A percentile compares a stretch with the other conserved stretches of the same genome.
Evolutionary conservation across 2,329 filamentous ascomycete genomes (phyloP).

Genomic region (Emergomyces africanus): DNA sequence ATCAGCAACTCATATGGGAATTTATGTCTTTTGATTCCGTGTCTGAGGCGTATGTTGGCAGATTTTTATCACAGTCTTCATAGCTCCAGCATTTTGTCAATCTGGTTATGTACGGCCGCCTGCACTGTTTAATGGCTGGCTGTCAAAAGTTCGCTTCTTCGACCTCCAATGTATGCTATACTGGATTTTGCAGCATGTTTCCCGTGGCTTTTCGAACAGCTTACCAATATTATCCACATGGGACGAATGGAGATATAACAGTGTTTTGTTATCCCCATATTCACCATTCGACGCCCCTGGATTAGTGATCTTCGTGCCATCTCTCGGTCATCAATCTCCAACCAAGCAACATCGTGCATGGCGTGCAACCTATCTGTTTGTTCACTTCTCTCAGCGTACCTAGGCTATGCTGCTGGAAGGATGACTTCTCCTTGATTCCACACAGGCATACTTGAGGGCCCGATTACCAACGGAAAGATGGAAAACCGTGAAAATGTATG

Average conservation of each 20-base stretch:
- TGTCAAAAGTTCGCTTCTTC: not conserved
- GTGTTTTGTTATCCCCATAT: too few relatives aligned
- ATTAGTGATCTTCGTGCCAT: too few relatives aligned
- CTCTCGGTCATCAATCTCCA: not conserved
- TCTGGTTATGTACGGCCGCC: too few relatives aligned
- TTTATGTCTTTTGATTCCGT: not conserved
- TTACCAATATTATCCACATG: not conserved
- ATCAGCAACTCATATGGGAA: not conserved
- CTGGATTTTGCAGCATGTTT: not conserved
- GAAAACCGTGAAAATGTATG: not conserved
- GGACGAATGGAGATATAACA: not conserved
- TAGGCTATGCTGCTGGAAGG: not conserved
- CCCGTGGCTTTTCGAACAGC: not conserved
- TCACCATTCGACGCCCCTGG: too few relatives aligned
- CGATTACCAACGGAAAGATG: not conserved
- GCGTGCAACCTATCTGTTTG: not conserved
- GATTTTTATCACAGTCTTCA: too few relatives aligned
- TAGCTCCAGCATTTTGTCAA: too few relatives aligned
- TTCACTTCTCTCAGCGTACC: not conserved
- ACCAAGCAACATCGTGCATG: not conserved
- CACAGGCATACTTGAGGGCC: not conserved
- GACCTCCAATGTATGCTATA: not conserved
- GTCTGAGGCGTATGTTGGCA: too few relatives aligned
- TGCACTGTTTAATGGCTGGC: not conserved
- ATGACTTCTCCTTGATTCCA: not conserved